Conservation (phyloP, 345 rosid genomes). For the Arabis alpina region DNA sequence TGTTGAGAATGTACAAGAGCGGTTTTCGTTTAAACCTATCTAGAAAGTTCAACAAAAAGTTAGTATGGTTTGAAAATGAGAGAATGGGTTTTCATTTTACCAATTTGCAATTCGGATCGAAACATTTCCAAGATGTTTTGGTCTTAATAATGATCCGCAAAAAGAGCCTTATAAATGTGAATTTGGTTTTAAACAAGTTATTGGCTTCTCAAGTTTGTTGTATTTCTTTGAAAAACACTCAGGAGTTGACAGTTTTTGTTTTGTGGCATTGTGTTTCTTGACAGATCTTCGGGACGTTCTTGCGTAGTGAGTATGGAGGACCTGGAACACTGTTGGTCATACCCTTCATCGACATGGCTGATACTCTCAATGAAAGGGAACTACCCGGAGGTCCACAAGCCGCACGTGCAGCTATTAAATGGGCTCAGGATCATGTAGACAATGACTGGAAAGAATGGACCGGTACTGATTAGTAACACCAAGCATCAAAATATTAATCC, state of each 20-base stretch:
- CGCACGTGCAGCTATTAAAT: conserved; percentile 84
- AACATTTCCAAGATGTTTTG: neutral
- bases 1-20: neutral
- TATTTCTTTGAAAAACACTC: neutral
- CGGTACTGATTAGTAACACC: conserved; percentile 44
- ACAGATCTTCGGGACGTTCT: conserved; percentile 77
- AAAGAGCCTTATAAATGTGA: conserved; percentile 4
- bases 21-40: neutral
- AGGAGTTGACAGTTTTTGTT: neutral
- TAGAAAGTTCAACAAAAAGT: neutral
- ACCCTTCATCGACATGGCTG: conserved; percentile 97
- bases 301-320: conserved; percentile 85
- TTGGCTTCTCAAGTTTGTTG: conserved; percentile 3
- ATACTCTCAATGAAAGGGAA: conserved; percentile 69
- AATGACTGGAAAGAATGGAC: conserved; percentile 95
- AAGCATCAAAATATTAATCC: neutral
- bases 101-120: neutral
- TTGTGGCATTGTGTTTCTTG: conserved; percentile 22
- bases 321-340: conserved; percentile 88
- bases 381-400: conserved; percentile 93
- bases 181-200: neutral
- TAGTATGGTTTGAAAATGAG: neutral
- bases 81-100: neutral
- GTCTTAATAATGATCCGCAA: neutral
- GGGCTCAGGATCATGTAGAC: conserved; percentile 89